A percentile compares a stretch with the other conserved stretches of the same genome.
phyloP scores from a whole-genome alignment of 768 basidiomycete species.

The Auriscalpium microsporum region DNA sequence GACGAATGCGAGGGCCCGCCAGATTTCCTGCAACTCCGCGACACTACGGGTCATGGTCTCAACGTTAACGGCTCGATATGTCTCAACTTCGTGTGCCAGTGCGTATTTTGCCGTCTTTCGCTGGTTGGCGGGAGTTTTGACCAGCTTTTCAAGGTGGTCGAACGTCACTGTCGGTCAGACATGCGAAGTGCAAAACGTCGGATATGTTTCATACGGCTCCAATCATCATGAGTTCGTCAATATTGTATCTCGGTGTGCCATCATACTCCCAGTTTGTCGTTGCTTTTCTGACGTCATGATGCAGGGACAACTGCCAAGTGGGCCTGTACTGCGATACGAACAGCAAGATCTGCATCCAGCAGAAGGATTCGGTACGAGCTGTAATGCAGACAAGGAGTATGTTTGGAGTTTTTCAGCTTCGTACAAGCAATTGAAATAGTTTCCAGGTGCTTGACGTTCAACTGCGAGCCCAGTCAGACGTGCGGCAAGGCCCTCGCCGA shows the following conservation, averaged over 20 bases:
- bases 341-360: slow-evolving; percentile 45
- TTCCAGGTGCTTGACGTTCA: slow-evolving; percentile 65
- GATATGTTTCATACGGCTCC: slow-evolving; percentile 61
- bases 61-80: slow-evolving; percentile 82
- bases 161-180: slow-evolving; percentile 56
- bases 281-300: background rate
- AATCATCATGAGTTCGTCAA: slow-evolving; percentile 54
- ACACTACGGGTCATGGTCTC: slow-evolving; percentile 55
- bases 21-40: slow-evolving; percentile 54
- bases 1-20: slow-evolving; percentile 72
- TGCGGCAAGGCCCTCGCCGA: slow-evolving; percentile 56
- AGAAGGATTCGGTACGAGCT: slow-evolving; percentile 52
- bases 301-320: slow-evolving; percentile 62
- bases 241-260: slow-evolving; percentile 65
- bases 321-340: slow-evolving; percentile 72
- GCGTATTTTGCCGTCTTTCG: slow-evolving; percentile 20
- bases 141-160: slow-evolving; percentile 49
- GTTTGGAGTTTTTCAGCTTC: slow-evolving; percentile 3
- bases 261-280: background rate
- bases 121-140: background rate
- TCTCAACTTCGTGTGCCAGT: slow-evolving; percentile 80
- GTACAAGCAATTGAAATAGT: slow-evolving; percentile 32
- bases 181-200: slow-evolving; percentile 73
- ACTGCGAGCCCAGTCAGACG: slow-evolving; percentile 52
- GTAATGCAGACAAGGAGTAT: slow-evolving; percentile 54